Evolutionary conservation across 768 basidiomycete genomes (phyloP).

Genomic region (Pleurotus tuber-regium): DNA sequence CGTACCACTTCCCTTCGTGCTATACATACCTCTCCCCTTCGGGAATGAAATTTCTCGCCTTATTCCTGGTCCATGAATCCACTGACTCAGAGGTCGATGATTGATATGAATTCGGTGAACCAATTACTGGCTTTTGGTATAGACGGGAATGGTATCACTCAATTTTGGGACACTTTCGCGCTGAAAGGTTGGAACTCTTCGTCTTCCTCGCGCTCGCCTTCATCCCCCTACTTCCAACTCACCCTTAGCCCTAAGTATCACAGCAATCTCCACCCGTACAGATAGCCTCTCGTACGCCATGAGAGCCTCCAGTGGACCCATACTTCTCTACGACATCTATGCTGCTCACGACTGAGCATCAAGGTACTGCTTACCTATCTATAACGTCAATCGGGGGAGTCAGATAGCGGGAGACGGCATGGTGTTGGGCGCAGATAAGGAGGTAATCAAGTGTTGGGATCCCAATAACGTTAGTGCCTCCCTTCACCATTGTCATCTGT

Average conservation of each 20-base stretch:
- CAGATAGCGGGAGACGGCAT: conserved; percentile 85
- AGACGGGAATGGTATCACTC: conserved; percentile 83
- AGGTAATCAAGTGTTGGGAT: conserved; percentile 98
- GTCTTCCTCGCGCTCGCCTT: conserved; percentile 55
- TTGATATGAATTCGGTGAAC: conserved; percentile 93
- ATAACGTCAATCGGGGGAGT: conserved; percentile 75
- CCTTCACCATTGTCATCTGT: not conserved
- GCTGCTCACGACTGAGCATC: conserved; percentile 86
- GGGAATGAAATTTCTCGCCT: conserved; percentile 90
- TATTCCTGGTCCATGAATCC: conserved; percentile 92
- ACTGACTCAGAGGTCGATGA: too few species aligned
- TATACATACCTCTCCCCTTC: conserved; percentile 80
- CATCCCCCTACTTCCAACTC: conserved; percentile 32
- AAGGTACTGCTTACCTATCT: conserved; percentile 94
- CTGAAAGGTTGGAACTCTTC: conserved; percentile 65
- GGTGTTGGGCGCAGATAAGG: conserved; percentile 91
- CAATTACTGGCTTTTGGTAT: conserved; percentile 87
- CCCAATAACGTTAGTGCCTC: conserved; percentile 62
- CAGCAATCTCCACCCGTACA: conserved; percentile 77
- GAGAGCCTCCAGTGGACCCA: conserved; percentile 94
- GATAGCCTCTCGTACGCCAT: conserved; percentile 96
- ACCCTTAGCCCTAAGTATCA: conserved; percentile 60
- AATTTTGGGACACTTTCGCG: conserved; percentile 95
- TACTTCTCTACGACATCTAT: conserved; percentile 91
- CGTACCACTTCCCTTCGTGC: conserved; percentile 93